Evolutionary conservation across 176 grass and related monocot species (phyloP).

Genomic region (Bothriochloa decipiens): DNA sequence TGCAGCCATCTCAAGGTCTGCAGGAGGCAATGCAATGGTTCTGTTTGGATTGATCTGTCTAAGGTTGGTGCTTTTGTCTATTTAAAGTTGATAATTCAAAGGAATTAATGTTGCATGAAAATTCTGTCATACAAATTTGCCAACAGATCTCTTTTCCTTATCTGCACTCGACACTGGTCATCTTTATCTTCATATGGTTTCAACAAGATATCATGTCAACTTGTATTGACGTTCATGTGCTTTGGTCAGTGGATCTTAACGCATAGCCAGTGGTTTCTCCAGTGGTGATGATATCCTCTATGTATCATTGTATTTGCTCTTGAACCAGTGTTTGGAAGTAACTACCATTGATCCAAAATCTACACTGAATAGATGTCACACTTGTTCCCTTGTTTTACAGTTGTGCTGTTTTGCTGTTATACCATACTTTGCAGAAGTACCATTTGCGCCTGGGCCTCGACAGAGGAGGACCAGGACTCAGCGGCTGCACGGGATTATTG

Average conservation of each 20-base stretch:
- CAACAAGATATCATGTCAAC: not conserved
- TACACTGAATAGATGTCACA: not conserved
- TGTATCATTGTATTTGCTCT: not conserved
- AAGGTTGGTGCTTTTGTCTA: not conserved
- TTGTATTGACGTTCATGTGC: not conserved
- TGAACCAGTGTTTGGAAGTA: not conserved
- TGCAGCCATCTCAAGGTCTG: not conserved
- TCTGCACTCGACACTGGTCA: not conserved
- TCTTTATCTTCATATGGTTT: not conserved
- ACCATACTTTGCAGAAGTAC: not conserved
- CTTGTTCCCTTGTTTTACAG: not conserved
- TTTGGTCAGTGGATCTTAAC: not conserved
- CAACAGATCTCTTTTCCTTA: no score
- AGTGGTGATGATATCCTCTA: not conserved
- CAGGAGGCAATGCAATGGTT: conserved; percentile 1
- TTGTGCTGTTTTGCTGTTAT: not conserved
- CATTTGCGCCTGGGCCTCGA: not conserved
- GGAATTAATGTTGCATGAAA: not conserved
- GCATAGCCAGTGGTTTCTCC: not conserved
- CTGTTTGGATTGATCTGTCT: not conserved
- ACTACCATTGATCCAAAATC: not conserved
- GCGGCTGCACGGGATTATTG: no score
- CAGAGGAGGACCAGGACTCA: no score
- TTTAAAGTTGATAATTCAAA: not conserved
- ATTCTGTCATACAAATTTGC: not conserved